Conservation (phyloP, 2,329 filamentous ascomycete genomes). For the Fusarium beomiforme region DNA sequence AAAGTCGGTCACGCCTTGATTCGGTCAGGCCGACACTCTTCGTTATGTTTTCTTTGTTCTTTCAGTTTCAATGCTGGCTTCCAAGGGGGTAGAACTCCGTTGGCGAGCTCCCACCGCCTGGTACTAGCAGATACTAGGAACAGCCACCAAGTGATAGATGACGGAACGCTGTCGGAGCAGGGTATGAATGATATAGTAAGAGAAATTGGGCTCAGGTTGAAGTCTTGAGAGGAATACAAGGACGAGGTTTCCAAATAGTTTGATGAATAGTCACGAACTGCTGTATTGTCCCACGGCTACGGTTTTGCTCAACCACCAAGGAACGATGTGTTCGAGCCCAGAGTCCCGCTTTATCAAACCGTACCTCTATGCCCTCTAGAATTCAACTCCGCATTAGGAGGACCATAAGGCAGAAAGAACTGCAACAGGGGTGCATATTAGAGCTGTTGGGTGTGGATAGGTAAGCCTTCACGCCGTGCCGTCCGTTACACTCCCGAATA, state of each 20-base stretch:
- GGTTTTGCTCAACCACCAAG: constrained; percentile 30
- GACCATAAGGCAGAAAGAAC: constrained; percentile 29
- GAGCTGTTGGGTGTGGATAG: constrained; percentile 31
- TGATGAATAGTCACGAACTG: constrained; percentile 29
- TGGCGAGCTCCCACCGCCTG: constrained; percentile 42
- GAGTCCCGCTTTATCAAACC: constrained; percentile 42
- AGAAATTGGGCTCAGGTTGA: constrained; percentile 20
- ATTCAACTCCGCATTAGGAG: constrained; percentile 37
- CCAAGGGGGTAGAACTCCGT: constrained; percentile 28
- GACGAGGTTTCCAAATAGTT: constrained; percentile 27
- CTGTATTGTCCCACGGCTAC: constrained; percentile 35
- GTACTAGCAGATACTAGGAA: constrained; percentile 29
- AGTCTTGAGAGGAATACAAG: constrained; percentile 24
- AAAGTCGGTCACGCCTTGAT: constrained; percentile 37
- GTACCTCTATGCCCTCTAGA: constrained; percentile 25
- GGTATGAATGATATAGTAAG: constrained; percentile 1
- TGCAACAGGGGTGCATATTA: constrained; percentile 33
- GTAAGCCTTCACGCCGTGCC: constrained; percentile 29
- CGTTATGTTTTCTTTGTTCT: constrained; percentile 38
- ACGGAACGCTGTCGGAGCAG: constrained; percentile 29
- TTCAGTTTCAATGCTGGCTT: constrained; percentile 22
- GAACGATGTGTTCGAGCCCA: constrained; percentile 28
- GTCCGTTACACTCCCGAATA: constrained; percentile 41
- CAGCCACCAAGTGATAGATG: constrained; percentile 46
- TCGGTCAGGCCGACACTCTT: constrained; percentile 24